Conservation (phyloP, 176 grass and related monocot genomes). For the Phyllostachys edulis region DNA sequence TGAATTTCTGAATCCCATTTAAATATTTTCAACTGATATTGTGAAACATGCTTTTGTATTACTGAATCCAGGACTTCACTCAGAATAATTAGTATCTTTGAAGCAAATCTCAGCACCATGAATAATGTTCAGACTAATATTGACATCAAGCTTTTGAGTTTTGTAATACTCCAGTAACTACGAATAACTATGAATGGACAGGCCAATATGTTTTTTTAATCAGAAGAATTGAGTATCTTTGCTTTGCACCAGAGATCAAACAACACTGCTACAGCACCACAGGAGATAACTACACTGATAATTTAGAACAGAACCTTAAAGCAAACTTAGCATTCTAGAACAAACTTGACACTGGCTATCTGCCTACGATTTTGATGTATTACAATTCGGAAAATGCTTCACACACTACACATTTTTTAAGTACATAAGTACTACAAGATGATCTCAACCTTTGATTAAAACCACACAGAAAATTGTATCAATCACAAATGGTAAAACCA, state of each 20-base stretch:
- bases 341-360: background rate
- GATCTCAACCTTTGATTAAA: background rate
- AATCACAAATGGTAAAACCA: background rate
- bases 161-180: background rate
- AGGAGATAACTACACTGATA: background rate
- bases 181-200: background rate
- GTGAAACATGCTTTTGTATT: background rate
- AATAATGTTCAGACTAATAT: background rate
- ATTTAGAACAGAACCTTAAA: background rate
- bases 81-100: background rate
- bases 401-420: no score
- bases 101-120: background rate
- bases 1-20: background rate
- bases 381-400: constrained; percentile 10
- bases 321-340: background rate
- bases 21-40: background rate
- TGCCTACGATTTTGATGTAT: background rate
- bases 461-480: background rate
- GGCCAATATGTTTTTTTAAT: background rate
- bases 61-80: background rate
- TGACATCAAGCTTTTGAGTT: background rate
- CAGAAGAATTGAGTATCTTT: background rate
- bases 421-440: no score
- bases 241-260: background rate
- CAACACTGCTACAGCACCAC: background rate